A percentile compares a stretch with the other conserved stretches of the same genome.
Conservation (phyloP, 2,329 filamentous ascomycete genomes). For the Trichoderma polysporum region DNA sequence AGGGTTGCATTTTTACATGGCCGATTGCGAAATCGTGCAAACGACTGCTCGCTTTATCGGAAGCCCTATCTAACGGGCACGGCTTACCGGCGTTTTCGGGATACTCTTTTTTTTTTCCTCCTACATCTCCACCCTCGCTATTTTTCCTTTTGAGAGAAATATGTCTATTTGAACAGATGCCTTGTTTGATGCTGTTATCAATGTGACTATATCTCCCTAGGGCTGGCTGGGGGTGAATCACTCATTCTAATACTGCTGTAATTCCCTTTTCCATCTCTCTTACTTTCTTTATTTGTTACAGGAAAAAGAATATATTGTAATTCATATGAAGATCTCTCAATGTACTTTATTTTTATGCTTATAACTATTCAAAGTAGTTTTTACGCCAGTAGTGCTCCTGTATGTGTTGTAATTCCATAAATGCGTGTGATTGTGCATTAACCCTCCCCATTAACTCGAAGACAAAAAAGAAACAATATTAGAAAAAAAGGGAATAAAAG, state of each 20-base stretch:
- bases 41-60: constrained; percentile 20
- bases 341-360: background rate
- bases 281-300: constrained; percentile 12
- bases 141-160: constrained; percentile 30
- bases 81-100: constrained; percentile 30
- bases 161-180: constrained; percentile 40
- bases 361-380: background rate
- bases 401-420: background rate
- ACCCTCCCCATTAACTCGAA: background rate
- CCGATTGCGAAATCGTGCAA: constrained; percentile 16
- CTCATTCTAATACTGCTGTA: constrained; percentile 11
- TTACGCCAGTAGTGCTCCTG: background rate
- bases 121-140: constrained; percentile 33
- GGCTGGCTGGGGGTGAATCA: background rate
- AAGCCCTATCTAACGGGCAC: constrained; percentile 18
- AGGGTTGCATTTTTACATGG: constrained; percentile 19
- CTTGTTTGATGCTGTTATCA: constrained; percentile 31
- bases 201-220: constrained; percentile 18
- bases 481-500: background rate
- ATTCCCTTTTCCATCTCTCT: background rate
- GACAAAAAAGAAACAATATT: background rate
- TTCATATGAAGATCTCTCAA: background rate
- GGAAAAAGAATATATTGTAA: constrained; percentile 10
- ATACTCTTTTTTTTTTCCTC: constrained; percentile 24
- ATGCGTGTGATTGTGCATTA: background rate